Evolutionary conservation across 1,284 basidiomycete genomes (phyloP).

Genomic region (Ustilago bromivora): DNA sequence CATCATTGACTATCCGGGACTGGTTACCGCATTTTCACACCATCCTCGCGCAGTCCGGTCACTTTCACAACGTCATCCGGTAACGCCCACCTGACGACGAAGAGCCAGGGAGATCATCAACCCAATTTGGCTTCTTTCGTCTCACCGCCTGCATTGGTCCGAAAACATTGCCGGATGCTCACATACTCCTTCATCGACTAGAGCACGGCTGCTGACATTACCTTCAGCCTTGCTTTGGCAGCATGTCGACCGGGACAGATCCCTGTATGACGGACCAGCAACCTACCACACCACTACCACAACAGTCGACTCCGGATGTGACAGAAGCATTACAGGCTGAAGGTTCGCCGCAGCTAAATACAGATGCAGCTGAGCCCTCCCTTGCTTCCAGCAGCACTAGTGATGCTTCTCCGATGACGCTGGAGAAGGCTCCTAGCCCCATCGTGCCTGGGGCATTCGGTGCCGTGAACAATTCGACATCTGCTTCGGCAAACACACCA

Average conservation of each 20-base stretch:
- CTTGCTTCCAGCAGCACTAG: not conserved
- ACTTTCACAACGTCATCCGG: not conserved
- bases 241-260: conserved; percentile 28
- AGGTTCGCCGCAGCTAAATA: not conserved
- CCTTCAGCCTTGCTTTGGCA: conserved; percentile 6
- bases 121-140: not conserved
- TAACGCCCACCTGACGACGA: not conserved
- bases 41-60: not conserved
- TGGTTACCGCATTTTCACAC: not conserved
- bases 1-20: not conserved
- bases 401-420: not conserved
- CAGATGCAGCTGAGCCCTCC: not conserved
- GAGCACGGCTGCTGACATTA: conserved; percentile 1
- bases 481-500: not conserved
- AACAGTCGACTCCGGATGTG: not conserved
- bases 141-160: not conserved
- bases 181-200: not conserved
- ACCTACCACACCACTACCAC: not conserved
- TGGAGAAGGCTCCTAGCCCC: conserved; percentile 4
- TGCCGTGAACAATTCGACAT: no score
- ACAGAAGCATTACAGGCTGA: not conserved
- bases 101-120: not conserved
- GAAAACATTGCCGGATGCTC: conserved; percentile 1
- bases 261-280: conserved; percentile 9
- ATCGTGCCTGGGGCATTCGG: conserved; percentile 18